These are phyloP conservation scores for Colletotrichum sp. DNA, from an alignment of 2,329 filamentous ascomycete genomes.

Conservation along the genomic window DNA sequence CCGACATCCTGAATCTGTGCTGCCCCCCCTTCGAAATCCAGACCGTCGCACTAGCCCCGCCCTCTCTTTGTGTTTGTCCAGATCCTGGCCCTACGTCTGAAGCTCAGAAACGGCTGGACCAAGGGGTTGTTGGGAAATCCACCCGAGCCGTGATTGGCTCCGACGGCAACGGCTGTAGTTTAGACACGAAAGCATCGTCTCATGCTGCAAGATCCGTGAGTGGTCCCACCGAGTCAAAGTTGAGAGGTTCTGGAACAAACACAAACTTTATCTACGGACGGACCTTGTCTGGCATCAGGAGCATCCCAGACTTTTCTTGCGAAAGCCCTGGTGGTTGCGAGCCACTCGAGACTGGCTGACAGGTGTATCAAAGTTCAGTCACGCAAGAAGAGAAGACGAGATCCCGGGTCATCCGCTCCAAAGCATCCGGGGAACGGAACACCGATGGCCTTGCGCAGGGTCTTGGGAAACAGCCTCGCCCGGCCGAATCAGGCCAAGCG, in stretches of 20 bases:
- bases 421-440: not conserved
- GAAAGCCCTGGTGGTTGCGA: not conserved
- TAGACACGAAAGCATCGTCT: not conserved
- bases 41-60: not conserved
- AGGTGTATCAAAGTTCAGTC: not conserved
- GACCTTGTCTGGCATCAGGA: not conserved
- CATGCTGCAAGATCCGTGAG: not conserved
- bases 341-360: not conserved
- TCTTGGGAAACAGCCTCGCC: not conserved
- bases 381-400: not conserved
- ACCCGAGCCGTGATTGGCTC: not conserved
- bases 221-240: conserved; percentile 3
- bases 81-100: not conserved
- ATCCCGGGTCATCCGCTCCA: not conserved
- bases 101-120: not conserved
- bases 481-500: not conserved
- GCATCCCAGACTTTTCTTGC: not conserved
- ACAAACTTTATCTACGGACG: conserved; percentile 2
- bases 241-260: conserved; percentile 8
- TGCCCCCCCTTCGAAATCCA: not conserved
- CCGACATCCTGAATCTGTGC: not conserved
- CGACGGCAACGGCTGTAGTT: not conserved
- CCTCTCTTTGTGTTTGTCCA: not conserved
- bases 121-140: not conserved
- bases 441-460: not conserved